Base-by-base conservation (phyloP, 106 monocot species). In the Xerophyta viscosa region DNA sequence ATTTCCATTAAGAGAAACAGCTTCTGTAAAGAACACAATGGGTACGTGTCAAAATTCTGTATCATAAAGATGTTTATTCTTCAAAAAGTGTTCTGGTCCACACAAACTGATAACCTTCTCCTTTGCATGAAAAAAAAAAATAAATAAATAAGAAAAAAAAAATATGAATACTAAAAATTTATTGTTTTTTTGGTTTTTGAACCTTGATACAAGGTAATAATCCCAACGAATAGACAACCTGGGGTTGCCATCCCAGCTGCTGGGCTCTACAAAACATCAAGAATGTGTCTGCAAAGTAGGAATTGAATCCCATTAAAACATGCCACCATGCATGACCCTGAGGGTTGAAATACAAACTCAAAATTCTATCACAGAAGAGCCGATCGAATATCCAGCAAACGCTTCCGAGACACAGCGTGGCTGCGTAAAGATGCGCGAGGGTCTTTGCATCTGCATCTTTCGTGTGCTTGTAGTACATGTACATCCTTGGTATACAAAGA, bases 311-410 rank as follows among this genome's bases (percentile, higher is more conserved):
- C 91, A 91, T 81, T 4, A 84, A 68, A 2, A 91, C 66, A 50
- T 91, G 91, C 91, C 91, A 91, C 85, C 67, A 78, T 17, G 81
- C 91, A 56, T 91, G 91, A 24, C 85, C 91, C 59, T 91, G 91
- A 4, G 91, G 91, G 52, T 91, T 81, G 29, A 85, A 33, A 43
- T 66, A 63, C 85, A 77, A 91, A 19, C 45, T 20, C 7, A 66
- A 63, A 0, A 91, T 27, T 51, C 69, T 71, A 41, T 71, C 55
- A 31, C 91, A 91, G 52, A 75, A 69, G 0, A 78, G 18, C 6
- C 72, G 71, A 29, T 91, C 91, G 1, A 55, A 59, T 37, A 81
- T 46, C 85, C 85, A 91, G 43, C 71, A 85, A 3, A 78, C 53
- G 29, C 65, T 61, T 8, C 77, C 91, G 4, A 85, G 55, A 36